These are phyloP conservation scores for Yamadazyma songkhlaensis DNA, from an alignment of 1,139 yeast genomes.

Conservation along the genomic window DNA sequence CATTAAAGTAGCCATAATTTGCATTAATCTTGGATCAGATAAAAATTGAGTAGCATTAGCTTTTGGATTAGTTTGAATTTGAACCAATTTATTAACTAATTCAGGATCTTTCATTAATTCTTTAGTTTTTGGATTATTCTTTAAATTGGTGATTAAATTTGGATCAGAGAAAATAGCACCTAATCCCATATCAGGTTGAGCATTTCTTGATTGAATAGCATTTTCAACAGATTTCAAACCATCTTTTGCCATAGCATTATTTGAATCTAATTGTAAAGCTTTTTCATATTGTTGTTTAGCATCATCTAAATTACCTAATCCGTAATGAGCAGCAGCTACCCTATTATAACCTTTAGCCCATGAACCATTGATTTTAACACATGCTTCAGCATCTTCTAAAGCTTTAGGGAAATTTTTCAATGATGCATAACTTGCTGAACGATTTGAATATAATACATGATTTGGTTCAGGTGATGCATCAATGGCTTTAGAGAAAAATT, in stretches of 20 bases:
- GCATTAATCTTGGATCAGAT: constrained; percentile 85
- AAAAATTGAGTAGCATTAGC: constrained; percentile 62
- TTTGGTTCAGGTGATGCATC: constrained; percentile 78
- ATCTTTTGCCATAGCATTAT: constrained; percentile 82
- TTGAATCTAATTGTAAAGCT: constrained; percentile 79
- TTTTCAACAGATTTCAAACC: constrained; percentile 72
- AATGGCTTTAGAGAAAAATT: constrained; percentile 80
- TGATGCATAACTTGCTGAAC: constrained; percentile 92
- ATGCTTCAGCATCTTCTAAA: constrained; percentile 76
- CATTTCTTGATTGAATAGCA: constrained; percentile 43
- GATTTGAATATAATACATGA: constrained; percentile 87
- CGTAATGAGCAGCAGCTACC: constrained; percentile 89
- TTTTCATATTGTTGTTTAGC: constrained; percentile 70
- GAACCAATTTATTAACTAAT: constrained; percentile 68
- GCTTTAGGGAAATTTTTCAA: constrained; percentile 72
- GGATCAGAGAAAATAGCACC: constrained; percentile 82
- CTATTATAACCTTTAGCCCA: constrained; percentile 98
- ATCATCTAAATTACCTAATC: constrained; percentile 72
- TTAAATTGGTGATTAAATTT: constrained; percentile 68
- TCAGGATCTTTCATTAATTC: constrained; percentile 86
- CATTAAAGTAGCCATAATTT: constrained; percentile 79
- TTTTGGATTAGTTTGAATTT: constrained; percentile 71
- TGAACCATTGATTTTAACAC: constrained; percentile 70
- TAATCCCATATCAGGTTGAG: constrained; percentile 70
- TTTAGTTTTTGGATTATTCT: constrained; percentile 82